A percentile compares a stretch with the other conserved stretches of the same genome.
Evolutionary conservation across 1,284 basidiomycete species (phyloP).

Genomic region (Ganoderma lingzhi): DNA sequence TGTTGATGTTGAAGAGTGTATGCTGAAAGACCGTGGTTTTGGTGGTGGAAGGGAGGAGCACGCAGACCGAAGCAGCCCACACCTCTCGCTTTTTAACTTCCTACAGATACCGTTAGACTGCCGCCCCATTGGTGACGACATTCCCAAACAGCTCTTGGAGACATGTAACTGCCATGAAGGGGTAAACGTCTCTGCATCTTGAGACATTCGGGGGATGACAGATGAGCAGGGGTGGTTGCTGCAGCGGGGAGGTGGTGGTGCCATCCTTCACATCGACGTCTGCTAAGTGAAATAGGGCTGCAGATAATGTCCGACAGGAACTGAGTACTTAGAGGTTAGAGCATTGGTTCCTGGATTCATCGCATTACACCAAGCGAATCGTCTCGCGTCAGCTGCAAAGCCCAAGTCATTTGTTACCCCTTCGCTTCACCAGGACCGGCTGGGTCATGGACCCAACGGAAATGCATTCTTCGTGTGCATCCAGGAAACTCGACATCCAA

Average conservation of each 20-base stretch:
- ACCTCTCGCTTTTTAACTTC: background rate
- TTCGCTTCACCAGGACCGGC: background rate
- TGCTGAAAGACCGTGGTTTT: background rate
- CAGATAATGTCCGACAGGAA: background rate
- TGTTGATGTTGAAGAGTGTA: background rate
- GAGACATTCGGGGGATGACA: background rate
- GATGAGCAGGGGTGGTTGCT: background rate
- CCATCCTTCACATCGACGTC: background rate
- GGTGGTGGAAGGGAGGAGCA: background rate
- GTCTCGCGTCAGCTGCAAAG: background rate
- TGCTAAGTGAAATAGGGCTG: background rate
- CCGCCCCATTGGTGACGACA: background rate
- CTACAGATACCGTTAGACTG: background rate
- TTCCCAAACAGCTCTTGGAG: background rate
- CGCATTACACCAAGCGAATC: background rate
- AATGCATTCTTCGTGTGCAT: background rate
- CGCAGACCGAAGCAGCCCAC: background rate
- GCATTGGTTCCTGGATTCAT: background rate
- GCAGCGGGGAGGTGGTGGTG: background rate
- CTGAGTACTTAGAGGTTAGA: background rate
- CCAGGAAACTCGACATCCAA: background rate
- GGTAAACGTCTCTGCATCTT: background rate
- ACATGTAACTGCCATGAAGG: background rate
- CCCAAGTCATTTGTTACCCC: background rate
- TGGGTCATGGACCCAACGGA: background rate